Evolutionary conservation across 2,329 filamentous ascomycete genomes (phyloP), one percentile per base, ranked within the genome.

Genomic region (Aspergillus novoparasiticus): DNA sequence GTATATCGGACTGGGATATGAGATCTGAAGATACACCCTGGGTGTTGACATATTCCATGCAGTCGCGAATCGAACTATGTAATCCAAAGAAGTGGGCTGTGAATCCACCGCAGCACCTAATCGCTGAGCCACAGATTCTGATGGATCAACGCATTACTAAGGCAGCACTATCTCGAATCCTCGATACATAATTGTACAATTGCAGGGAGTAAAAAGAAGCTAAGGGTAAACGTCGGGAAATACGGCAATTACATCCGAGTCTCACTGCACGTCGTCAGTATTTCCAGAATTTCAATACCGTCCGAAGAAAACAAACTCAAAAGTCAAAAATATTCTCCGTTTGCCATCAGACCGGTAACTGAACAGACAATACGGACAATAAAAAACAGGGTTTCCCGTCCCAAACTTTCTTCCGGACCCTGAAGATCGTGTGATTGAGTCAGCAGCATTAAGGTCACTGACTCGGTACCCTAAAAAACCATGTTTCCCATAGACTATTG

Each of bases 361-460:
- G 10, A 32, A 53, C 14, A n/a, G 12, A 28, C 26, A 34, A 21
- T 54, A 21, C 43, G 21, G n/a, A 46, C 43, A 21, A 46, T 46
- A 4, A 55, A 55, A 55, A 55, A 11, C 32, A 55, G 51, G 51
- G 51, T 55, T 55, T 56, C 45, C 60, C 43, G 54, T 57, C 39
- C 48, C 58, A 57, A 61, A 61, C 60, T 50, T 58, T 61, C 55
- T 61, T 61, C 36, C 53, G 59, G 60, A 61, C 60, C 60, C 60
- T 61, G 60, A 61, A 61, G 60, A 61, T 61, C 60, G 46, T 50
- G 58, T 55, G 34, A 55, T 39, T 55, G 51, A 55, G 32, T 55
- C 51, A 55, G 32, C 51, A 28, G 21, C 43, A n/a, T 41, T 41
- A n/a, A n/a, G 19, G 39, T 41, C 19, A 41, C 23, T 28, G 30